These are phyloP conservation scores for Phytophthora ohioensis DNA, from an alignment of 352 stramenopile species.

Conservation along the genomic window DNA sequence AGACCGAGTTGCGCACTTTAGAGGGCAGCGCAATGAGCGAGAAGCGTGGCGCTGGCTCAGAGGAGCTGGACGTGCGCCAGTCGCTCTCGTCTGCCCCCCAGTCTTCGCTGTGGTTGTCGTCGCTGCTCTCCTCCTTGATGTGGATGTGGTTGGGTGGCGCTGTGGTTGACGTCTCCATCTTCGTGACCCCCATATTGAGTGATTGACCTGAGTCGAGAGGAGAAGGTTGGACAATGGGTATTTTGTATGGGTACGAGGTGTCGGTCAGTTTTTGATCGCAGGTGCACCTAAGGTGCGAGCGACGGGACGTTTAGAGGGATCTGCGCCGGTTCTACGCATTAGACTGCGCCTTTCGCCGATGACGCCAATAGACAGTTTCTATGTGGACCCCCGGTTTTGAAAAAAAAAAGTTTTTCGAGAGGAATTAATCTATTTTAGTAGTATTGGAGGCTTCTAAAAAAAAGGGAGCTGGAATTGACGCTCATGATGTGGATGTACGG, in stretches of 20 bases:
- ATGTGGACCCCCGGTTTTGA: slow-evolving; percentile 15
- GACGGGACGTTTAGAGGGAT: slow-evolving; percentile 18
- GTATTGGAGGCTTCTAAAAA: too few relatives aligned
- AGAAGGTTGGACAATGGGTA: slow-evolving; percentile 20
- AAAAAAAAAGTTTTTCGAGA: neutral
- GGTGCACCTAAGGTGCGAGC: slow-evolving; percentile 16
- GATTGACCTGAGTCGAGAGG: neutral
- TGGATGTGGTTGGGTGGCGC: neutral
- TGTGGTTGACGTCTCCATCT: slow-evolving; percentile 15
- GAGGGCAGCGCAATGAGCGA: slow-evolving; percentile 52
- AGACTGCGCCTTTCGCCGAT: slow-evolving; percentile 26
- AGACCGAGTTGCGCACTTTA: slow-evolving; percentile 57
- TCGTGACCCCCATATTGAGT: slow-evolving; percentile 30
- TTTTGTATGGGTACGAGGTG: slow-evolving; percentile 23
- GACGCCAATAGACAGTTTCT: slow-evolving; percentile 15
- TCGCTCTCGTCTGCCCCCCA: slow-evolving; percentile 63
- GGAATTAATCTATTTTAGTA: too few relatives aligned
- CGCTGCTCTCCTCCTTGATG: slow-evolving; percentile 31
- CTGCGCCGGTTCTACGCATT: slow-evolving; percentile 1
- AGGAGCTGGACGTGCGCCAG: slow-evolving; percentile 56
- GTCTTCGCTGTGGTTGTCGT: slow-evolving; percentile 46
- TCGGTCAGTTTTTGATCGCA: slow-evolving; percentile 28
- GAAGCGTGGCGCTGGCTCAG: slow-evolving; percentile 48
- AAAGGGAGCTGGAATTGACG: too few relatives aligned
- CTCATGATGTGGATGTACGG: too few relatives aligned